A percentile compares a stretch with the other conserved stretches of the same genome.
These are phyloP conservation scores for Gossypium schwendimanii DNA, from an alignment of 441 rosid species.

Conservation along the genomic window DNA sequence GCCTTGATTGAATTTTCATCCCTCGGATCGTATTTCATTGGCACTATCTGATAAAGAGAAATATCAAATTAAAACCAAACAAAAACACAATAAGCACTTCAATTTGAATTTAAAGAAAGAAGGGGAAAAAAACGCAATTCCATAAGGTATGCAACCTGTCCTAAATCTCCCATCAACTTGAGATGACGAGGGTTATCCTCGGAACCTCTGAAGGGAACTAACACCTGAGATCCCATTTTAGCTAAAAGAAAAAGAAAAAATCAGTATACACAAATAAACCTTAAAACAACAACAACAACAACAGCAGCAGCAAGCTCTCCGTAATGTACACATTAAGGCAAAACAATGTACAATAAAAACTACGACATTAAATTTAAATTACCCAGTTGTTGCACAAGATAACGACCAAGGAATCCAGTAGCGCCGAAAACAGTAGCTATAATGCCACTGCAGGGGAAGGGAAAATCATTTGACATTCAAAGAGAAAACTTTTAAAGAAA, in stretches of 20 bases:
- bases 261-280: not conserved
- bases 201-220: conserved; percentile 93
- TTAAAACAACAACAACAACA: not conserved
- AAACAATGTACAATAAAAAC: not conserved
- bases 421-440: conserved; percentile 96
- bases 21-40: conserved; percentile 81
- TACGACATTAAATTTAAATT: conserved; percentile 25
- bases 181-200: conserved; percentile 91
- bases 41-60: conserved; percentile 65
- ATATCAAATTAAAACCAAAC: conserved; percentile 2
- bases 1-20: conserved; percentile 94
- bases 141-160: conserved; percentile 52
- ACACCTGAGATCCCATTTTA: conserved; percentile 95
- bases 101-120: not conserved
- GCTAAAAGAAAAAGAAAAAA: conserved; percentile 39
- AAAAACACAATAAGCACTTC: not conserved
- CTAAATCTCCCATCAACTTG: conserved; percentile 99
- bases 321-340: not conserved
- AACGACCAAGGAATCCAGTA: conserved; percentile 97
- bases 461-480: not conserved
- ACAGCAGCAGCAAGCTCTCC: not conserved
- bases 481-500: not conserved
- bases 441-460: conserved; percentile 62
- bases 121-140: not conserved
- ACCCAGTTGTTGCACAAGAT: conserved; percentile 98